Conservation (phyloP, 257 asterid genomes). For the Craterostigma plantagineum region DNA sequence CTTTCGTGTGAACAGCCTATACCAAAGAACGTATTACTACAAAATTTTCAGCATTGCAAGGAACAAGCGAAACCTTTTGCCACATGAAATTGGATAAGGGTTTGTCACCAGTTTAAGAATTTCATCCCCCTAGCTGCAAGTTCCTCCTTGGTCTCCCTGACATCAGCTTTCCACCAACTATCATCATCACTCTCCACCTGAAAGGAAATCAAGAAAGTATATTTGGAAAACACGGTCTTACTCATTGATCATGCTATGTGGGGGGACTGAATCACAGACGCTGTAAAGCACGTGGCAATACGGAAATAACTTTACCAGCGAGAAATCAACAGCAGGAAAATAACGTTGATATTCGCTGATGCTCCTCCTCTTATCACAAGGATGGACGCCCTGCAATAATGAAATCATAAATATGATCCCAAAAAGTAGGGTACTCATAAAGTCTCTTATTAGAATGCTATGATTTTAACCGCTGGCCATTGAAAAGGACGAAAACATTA, state of each 20-base stretch:
- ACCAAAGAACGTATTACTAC: background rate
- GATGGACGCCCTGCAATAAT: slow-evolving; percentile 77
- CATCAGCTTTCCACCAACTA: slow-evolving; percentile 58
- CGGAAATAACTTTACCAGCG: slow-evolving; percentile 51
- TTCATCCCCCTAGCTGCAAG: slow-evolving; percentile 63
- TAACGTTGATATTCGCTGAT: slow-evolving; percentile 56
- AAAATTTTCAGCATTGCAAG: background rate
- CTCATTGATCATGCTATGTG: slow-evolving; percentile 8
- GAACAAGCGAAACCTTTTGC: background rate
- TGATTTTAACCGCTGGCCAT: too few species aligned
- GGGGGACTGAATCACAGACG: too few species aligned
- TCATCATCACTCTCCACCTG: slow-evolving; percentile 87
- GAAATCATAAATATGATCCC: background rate
- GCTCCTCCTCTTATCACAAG: slow-evolving; percentile 86
- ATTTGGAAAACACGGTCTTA: slow-evolving; percentile 3
- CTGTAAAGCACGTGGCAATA: too few species aligned
- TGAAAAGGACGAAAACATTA: too few species aligned
- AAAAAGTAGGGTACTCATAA: background rate
- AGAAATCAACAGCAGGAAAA: slow-evolving; percentile 79
- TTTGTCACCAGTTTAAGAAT: slow-evolving; percentile 55
- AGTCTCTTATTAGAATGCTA: background rate
- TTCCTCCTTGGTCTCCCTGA: slow-evolving; percentile 69
- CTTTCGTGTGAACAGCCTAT: slow-evolving; percentile 59
- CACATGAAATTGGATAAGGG: slow-evolving; percentile 5
- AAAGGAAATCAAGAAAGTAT: slow-evolving; percentile 11